Conservation (phyloP, 139 green algal genomes). For the Choricystis sp. region DNA sequence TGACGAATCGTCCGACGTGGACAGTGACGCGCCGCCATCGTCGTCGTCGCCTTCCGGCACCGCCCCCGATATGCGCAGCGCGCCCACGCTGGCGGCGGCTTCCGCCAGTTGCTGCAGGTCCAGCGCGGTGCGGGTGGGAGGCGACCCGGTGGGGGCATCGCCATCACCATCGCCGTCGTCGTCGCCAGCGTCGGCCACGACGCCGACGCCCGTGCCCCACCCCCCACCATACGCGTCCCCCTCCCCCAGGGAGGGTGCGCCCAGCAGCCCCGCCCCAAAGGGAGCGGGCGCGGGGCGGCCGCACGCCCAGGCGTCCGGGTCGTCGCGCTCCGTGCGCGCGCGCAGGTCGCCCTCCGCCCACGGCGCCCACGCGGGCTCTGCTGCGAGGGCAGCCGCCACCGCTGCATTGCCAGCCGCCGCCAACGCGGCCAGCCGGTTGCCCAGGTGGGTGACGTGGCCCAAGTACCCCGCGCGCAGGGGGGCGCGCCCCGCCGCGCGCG, state of each 20-base stretch:
- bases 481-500: not conserved
- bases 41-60: not conserved
- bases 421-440: constrained; percentile 21
- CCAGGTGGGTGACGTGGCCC: constrained; percentile 65
- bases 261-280: not conserved
- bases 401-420: not conserved
- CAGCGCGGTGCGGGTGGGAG: too few relatives aligned
- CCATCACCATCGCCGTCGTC: not conserved
- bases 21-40: not conserved
- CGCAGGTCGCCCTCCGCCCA: not conserved
- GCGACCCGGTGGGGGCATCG: not conserved
- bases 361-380: not conserved
- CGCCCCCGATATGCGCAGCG: not conserved
- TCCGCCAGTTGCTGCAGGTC: not conserved
- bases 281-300: too few relatives aligned
- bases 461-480: constrained; percentile 60
- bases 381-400: not conserved
- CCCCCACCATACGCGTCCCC: too few relatives aligned
- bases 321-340: not conserved
- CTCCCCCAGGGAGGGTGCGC: too few relatives aligned
- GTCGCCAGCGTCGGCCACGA: not conserved
- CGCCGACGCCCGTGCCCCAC: too few relatives aligned
- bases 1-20: not conserved
- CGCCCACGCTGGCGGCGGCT: not conserved
- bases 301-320: not conserved